phyloP scores from a whole-genome alignment of 192 early-diverging fungal genomes.

The Backusella liffmaniae region DNA sequence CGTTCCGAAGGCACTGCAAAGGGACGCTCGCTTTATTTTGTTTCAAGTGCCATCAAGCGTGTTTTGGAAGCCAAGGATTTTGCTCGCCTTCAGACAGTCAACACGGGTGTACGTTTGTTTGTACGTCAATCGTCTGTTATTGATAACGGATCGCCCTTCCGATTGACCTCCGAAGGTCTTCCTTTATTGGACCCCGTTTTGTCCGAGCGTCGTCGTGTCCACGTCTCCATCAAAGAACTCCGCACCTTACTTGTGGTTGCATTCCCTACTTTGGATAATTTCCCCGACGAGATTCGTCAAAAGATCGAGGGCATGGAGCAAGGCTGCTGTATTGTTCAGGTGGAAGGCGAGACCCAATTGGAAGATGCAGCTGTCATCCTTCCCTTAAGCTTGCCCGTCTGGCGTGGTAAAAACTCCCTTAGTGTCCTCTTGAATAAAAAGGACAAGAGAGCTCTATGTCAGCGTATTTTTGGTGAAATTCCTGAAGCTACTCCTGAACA shows the following conservation, averaged over 20 bases:
- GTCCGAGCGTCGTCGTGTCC: constrained; percentile 44
- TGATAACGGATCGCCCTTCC: constrained; percentile 57
- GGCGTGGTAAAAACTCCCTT: constrained; percentile 70
- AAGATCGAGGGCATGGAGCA: constrained; percentile 22
- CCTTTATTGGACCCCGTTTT: constrained; percentile 56
- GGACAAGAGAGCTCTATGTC: constrained; percentile 50
- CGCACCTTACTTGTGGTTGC: constrained; percentile 47
- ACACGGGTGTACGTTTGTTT: constrained; percentile 92
- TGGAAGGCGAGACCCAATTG: constrained; percentile 20
- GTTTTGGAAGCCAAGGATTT: constrained; percentile 64
- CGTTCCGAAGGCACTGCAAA: constrained; percentile 71
- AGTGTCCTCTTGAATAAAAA: constrained; percentile 75
- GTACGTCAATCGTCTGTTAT: constrained; percentile 66
- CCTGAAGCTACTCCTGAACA: constrained; percentile 34
- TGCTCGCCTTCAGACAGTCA: constrained; percentile 74
- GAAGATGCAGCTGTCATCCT: constrained; percentile 9
- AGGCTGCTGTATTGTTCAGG: constrained; percentile 60
- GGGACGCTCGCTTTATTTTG: constrained; percentile 81
- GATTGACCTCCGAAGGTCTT: constrained; percentile 67
- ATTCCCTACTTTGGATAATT: constrained; percentile 42
- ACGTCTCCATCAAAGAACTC: constrained; percentile 47
- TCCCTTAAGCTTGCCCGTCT: constrained; percentile 62
- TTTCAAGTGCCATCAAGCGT: constrained; percentile 75
- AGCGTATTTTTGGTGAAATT: constrained; percentile 29
- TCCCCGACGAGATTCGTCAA: constrained; percentile 12